phyloP scores from a whole-genome alignment of 2,329 filamentous ascomycete species.

The Penicillium sp. region DNA sequence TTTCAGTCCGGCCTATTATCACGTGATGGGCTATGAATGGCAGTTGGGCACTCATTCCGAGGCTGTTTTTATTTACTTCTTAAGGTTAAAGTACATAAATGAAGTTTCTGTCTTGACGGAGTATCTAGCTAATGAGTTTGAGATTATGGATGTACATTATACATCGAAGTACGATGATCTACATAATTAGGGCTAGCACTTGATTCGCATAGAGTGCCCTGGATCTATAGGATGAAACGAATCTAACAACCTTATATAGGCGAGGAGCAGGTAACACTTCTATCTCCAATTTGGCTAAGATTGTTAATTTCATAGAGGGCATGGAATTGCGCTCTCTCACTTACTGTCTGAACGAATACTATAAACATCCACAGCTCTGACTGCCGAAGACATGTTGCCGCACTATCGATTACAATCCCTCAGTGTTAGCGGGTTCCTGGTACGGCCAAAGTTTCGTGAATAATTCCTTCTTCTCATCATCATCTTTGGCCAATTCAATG shows the following conservation, averaged over 20 bases:
- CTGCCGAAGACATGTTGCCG: not conserved
- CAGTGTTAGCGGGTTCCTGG: constrained; percentile 11
- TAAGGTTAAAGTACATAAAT: not conserved
- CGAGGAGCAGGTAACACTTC: too few species aligned
- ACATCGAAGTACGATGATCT: not conserved
- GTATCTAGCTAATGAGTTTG: not conserved
- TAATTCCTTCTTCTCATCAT: constrained; percentile 23
- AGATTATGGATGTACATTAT: too few species aligned
- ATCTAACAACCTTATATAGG: too few species aligned
- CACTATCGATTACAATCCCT: not conserved
- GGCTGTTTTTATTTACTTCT: not conserved
- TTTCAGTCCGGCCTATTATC: not conserved
- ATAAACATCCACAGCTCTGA: not conserved
- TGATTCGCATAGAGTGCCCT: not conserved
- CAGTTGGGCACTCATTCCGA: not conserved
- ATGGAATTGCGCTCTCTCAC: too few species aligned
- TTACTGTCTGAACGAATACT: not conserved
- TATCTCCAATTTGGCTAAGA: too few species aligned
- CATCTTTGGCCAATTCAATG: constrained; percentile 20
- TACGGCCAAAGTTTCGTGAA: constrained; percentile 29
- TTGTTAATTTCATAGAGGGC: too few species aligned
- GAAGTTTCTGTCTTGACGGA: not conserved
- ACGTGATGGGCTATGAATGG: not conserved
- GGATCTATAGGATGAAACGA: not conserved
- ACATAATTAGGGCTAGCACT: not conserved